Evolutionary conservation across 2,329 filamentous ascomycete species (phyloP), one percentile per base, ranked within the genome.

Genomic region (Aspergillus ochraceus): DNA sequence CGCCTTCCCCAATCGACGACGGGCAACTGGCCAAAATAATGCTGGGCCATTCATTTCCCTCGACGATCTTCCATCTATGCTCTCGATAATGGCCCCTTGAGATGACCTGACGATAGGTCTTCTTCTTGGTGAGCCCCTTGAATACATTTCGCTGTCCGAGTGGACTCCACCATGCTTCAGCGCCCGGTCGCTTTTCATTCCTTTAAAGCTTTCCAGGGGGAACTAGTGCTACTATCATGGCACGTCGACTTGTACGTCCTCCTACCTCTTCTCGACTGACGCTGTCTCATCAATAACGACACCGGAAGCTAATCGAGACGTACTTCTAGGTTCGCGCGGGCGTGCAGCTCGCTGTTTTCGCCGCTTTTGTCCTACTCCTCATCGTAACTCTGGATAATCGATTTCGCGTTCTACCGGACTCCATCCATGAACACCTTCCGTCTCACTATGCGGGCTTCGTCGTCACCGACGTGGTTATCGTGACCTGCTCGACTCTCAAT

Each of bases 341-440:
- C 71, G 81, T 90, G 73, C 91, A 97, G 83, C 86, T 95, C 71
- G 81, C 84, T 64, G 81, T 86, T 59, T 82, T 92, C 59, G 81
- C 86, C 58, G 74, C 85, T 66, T 80, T 92, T 70, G 85, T 89
- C 66, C 81, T 94, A 66, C 72, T 93, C 68, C 77, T 94, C 69
- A 77, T 92, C 66, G 87, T 94, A 76, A 84, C 96, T 75, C 88
- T 97, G 80, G 93, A 97, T 79, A 90, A 88, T 71, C 91, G 90
- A 74, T 96, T 95, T 80, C 86, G 90, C 67, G 90, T 97, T 60
- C 86, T 97, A 39, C 93, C 93, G 47, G 87, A 88, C 70, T 86
- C 89, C 61, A 89, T 97, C 67, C 93, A 97, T 81, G 90, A 87
- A 74, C 91, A 94, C 76, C 87, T 96, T 70, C 93, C 93, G 26